phyloP scores from a whole-genome alignment of 768 basidiomycete genomes.

The Clitopilus hobsonii region DNA sequence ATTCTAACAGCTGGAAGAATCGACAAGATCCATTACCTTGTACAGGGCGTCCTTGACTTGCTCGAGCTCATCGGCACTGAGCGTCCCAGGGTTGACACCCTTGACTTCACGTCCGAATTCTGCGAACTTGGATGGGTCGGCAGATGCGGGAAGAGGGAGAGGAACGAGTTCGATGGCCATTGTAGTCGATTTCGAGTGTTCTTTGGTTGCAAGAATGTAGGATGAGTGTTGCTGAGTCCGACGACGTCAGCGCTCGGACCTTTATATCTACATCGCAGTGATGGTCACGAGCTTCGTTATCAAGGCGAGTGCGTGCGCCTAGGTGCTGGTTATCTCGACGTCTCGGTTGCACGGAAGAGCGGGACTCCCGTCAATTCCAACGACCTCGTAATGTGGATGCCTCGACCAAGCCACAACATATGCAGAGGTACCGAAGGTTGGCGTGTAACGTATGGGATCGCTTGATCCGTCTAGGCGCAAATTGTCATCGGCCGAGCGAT shows the following conservation, averaged over 20 bases:
- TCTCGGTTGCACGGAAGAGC: too few relatives aligned
- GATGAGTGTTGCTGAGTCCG: too few relatives aligned
- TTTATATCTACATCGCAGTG: neutral
- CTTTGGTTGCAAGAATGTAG: too few relatives aligned
- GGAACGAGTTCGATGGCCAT: conserved; percentile 70
- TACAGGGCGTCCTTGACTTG: conserved; percentile 72
- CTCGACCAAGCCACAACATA: neutral
- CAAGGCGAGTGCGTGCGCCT: too few relatives aligned
- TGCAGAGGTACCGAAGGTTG: neutral
- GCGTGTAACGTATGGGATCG: neutral
- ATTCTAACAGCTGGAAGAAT: too few relatives aligned
- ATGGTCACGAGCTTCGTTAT: neutral
- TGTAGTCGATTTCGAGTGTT: conserved; percentile 4
- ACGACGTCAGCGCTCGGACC: neutral
- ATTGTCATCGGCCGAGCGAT: neutral
- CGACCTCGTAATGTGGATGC: too few relatives aligned
- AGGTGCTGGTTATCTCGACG: neutral
- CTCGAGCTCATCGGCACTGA: conserved; percentile 57
- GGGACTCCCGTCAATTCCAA: neutral
- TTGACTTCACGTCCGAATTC: conserved; percentile 77
- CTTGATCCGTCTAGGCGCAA: neutral
- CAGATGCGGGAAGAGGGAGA: conserved; percentile 68
- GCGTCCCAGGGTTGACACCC: conserved; percentile 61
- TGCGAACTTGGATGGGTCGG: conserved; percentile 59
- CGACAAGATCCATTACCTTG: too few relatives aligned